These are phyloP conservation scores for Russula earlei DNA, from an alignment of 768 basidiomycete species.

Conservation along the genomic window DNA sequence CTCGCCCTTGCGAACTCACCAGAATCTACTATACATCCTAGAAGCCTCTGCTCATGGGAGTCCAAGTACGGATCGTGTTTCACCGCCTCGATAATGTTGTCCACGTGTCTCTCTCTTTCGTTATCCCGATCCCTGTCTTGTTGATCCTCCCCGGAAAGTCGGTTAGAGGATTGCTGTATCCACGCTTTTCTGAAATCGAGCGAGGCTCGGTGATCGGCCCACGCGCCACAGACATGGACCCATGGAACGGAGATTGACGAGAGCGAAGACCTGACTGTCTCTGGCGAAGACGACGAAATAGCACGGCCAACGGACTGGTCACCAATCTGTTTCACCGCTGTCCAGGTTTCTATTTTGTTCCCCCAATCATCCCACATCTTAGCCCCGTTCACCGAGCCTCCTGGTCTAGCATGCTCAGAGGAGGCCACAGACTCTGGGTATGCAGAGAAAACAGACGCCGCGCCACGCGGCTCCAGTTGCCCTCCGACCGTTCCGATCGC, in stretches of 20 bases:
- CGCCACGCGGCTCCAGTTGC: conserved; percentile 35
- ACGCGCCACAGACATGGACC: conserved; percentile 32
- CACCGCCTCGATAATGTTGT: conserved; percentile 70
- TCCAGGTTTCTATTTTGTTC: conserved; percentile 56
- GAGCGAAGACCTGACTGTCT: conserved; percentile 27
- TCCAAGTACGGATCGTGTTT: conserved; percentile 71
- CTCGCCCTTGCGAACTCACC: conserved; percentile 29
- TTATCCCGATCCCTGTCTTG: conserved; percentile 25
- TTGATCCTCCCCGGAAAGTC: conserved; percentile 31
- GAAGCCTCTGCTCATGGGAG: conserved; percentile 66
- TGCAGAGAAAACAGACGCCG: conserved; percentile 20
- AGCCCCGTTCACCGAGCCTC: conserved; percentile 22
- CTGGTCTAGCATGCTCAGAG: conserved; percentile 1
- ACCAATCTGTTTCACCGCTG: conserved; percentile 59
- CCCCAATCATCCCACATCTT: conserved; percentile 62
- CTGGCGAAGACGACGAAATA: conserved; percentile 29
- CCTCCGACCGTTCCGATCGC: conserved; percentile 72
- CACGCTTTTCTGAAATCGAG: conserved; percentile 47
- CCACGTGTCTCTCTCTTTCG: conserved; percentile 28
- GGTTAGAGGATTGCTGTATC: conserved; percentile 57
- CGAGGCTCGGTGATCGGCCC: conserved; percentile 14
- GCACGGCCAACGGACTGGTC: conserved; percentile 68
- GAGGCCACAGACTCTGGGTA: not conserved
- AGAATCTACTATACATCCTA: conserved; percentile 82
- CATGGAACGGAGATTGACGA: conserved; percentile 51